Evolutionary conservation across 192 early-diverging fungal genomes (phyloP).

Genomic region (Dispira simplex): DNA sequence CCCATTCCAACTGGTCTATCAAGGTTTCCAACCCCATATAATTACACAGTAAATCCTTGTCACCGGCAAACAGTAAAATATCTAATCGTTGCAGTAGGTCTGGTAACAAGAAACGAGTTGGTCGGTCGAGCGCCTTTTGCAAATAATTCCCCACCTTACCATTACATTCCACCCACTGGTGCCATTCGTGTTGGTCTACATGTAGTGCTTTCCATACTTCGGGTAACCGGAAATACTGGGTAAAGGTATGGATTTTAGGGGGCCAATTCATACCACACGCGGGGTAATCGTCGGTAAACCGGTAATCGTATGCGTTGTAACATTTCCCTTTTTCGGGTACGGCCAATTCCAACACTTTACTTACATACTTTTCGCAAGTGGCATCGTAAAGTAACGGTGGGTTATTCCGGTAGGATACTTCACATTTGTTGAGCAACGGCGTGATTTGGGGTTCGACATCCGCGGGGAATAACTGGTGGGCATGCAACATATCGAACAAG

Average conservation of each 20-base stretch:
- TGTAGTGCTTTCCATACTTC: constrained; percentile 37
- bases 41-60: constrained; percentile 60
- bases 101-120: constrained; percentile 28
- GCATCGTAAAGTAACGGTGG: background rate
- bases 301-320: constrained; percentile 60
- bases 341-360: constrained; percentile 20
- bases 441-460: background rate
- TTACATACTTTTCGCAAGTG: constrained; percentile 20
- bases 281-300: constrained; percentile 35
- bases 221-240: constrained; percentile 25
- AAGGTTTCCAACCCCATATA: constrained; percentile 42
- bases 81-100: constrained; percentile 26
- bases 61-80: constrained; percentile 44
- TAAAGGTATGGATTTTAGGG: constrained; percentile 22
- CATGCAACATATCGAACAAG: background rate
- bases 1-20: constrained; percentile 43
- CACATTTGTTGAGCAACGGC: background rate
- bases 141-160: constrained; percentile 20
- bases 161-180: constrained; percentile 45
- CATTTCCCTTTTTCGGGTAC: constrained; percentile 28
- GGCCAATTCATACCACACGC: constrained; percentile 48
- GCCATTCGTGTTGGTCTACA: constrained; percentile 15
- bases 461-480: constrained; percentile 6
- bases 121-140: constrained; percentile 23
- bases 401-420: background rate